Percentiles rank a stretch among this genome's conserved stretches.
Conservation (phyloP, 139 green algal species). For the Closterium sp. region DNA sequence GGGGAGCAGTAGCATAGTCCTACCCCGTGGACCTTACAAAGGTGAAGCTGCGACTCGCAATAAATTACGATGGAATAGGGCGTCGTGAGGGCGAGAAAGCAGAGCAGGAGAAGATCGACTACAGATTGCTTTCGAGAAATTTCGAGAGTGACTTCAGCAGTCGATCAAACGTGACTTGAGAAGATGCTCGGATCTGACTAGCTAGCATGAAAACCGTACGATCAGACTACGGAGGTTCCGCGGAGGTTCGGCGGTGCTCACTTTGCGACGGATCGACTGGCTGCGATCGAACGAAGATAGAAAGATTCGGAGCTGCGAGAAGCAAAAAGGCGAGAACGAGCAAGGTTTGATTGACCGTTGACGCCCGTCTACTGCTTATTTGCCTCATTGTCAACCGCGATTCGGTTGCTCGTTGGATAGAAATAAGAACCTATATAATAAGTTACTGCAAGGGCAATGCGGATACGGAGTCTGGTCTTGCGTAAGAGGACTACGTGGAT, state of each 20-base stretch:
- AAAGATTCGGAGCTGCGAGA: not conserved
- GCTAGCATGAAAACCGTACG: too few relatives aligned
- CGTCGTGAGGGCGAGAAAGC: too few relatives aligned
- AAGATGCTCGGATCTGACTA: too few relatives aligned
- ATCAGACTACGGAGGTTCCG: too few relatives aligned
- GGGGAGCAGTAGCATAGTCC: too few relatives aligned
- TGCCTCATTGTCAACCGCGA: not conserved
- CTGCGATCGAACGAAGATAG: not conserved
- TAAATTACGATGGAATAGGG: too few relatives aligned
- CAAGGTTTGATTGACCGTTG: not conserved
- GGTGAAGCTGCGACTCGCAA: too few relatives aligned
- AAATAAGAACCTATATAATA: not conserved
- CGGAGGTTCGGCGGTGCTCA: not conserved
- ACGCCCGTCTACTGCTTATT: not conserved
- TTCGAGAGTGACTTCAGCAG: too few relatives aligned
- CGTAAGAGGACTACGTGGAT: not conserved
- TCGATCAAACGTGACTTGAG: too few relatives aligned
- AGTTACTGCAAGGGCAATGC: not conserved
- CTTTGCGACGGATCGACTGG: not conserved
- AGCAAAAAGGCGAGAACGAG: not conserved
- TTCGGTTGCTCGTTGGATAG: not conserved
- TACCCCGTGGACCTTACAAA: too few relatives aligned
- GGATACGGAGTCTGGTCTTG: not conserved
- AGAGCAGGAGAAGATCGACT: too few relatives aligned
- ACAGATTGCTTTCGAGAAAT: too few relatives aligned